These are phyloP conservation scores for Torulaspora franciscae DNA, from an alignment of 805 yeast species.

Conservation along the genomic window DNA sequence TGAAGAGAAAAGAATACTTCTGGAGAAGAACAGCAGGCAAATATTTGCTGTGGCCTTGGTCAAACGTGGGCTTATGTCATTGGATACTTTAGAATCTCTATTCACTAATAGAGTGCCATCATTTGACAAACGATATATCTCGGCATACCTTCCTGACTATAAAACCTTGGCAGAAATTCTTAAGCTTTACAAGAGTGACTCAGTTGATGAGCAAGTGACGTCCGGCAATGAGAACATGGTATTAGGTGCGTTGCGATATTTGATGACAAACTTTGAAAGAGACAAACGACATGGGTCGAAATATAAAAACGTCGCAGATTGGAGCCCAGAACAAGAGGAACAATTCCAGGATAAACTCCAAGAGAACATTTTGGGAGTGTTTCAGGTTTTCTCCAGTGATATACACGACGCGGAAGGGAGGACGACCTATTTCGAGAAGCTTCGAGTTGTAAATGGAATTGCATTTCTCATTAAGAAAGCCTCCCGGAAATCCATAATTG, in stretches of 20 bases:
- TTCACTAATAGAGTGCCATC: slow-evolving; percentile 30
- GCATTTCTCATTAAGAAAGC: slow-evolving; percentile 53
- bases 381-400: slow-evolving; percentile 73
- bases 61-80: slow-evolving; percentile 31
- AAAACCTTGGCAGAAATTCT: slow-evolving; percentile 33
- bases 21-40: slow-evolving; percentile 32
- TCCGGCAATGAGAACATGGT: slow-evolving; percentile 26
- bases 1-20: slow-evolving; percentile 21
- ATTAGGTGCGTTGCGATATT: slow-evolving; percentile 25
- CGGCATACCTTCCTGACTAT: slow-evolving; percentile 31
- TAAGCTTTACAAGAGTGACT: slow-evolving; percentile 27
- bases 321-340: slow-evolving; percentile 30
- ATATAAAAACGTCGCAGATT: slow-evolving; percentile 25
- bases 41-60: slow-evolving; percentile 36
- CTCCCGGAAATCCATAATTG: slow-evolving; percentile 49
- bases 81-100: slow-evolving; percentile 30
- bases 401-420: slow-evolving; percentile 69
- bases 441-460: slow-evolving; percentile 68
- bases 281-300: slow-evolving; percentile 29
- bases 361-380: slow-evolving; percentile 64
- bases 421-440: slow-evolving; percentile 66
- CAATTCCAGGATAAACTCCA: slow-evolving; percentile 43
- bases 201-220: slow-evolving; percentile 8
- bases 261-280: slow-evolving; percentile 29
- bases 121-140: slow-evolving; percentile 27